Base-by-base conservation (phyloP, 2,329 filamentous ascomycete species). In the Westerdykella aurantiaca region DNA sequence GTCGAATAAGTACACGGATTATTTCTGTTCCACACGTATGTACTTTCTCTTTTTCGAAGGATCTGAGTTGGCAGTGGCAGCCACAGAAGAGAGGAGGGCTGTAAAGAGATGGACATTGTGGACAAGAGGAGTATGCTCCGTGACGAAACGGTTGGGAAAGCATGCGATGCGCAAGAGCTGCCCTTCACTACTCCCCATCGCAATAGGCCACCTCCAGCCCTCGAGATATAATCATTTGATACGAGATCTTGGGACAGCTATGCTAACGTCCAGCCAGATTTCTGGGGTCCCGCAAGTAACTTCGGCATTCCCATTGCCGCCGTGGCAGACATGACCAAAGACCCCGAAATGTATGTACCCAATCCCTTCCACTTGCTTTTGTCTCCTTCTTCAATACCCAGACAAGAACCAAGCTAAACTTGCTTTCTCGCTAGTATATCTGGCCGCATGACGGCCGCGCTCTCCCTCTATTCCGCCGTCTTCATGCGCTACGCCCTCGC, bases 401-500 rank as follows among this genome's bases (percentile, higher is more conserved):
- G n/a, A 4, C 13, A 6, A 16, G n/a, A 18, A 17, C 18, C 22
- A 40, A 40, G 29, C 31, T 35, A 13, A 31, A 5, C 3, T 11
- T 13, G 17, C 38, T 41, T 48, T 25, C 10, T 6, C 34, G 37
- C 58, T 54, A 83, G 80, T 57, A 83, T 83, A 65, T 83, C 80
- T 50, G 81, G 80, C 50, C 69, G 71, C 52, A 83, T 83, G 79
- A 84, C 81, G 44, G 70, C 67, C 56, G 78, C 80, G 37, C 73
- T 84, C 22, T 70, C 73, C 52, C 61, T 79, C 63, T 84, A 84
- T 72, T 78, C 76, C 18, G 78, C 64, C 38, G 79, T 78, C 46
- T 84, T 84, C 70, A 82, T 82, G 79, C 80, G 81, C 63, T 84
- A 83, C 70, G 70, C 81, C 46, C 63, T 84, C 49, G 80, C 81